Base-by-base conservation (phyloP, 1,139 yeast genomes). In the Torulaspora pretoriensis region DNA sequence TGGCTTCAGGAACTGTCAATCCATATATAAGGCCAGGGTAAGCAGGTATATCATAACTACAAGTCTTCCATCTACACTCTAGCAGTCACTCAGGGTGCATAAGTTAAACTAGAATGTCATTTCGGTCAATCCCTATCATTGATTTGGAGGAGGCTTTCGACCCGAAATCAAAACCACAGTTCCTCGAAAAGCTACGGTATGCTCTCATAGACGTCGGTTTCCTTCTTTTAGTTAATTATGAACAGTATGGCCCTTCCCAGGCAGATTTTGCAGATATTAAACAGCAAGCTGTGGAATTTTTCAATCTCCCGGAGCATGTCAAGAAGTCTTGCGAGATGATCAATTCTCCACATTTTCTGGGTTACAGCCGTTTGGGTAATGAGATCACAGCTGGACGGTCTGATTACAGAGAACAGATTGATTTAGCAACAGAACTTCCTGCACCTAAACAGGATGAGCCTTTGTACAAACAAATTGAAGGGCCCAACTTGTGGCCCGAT, bases 401-500 rank as follows among this genome's bases (percentile, higher is more conserved):
- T 7, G 88, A 81, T 55, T 73, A 83, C 76, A 68, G 88, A 50
- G 87, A 81, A 56, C 87, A 81, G 64, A 78, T 78, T 49, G 88
- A 81, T 57, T 68, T 81, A 50, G 87, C 80, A 2, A 78, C 83
- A 1, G 83, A 80, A 45, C 65, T 77, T 19, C 76, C 78, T 1
- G 70, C 73, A 4, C 80, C 81, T 0, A 26, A 48, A 3, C 52
- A 64, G 14, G 71, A 63, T 10, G 75, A 70, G 19, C 83, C 82
- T 0, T 53, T 76, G 13, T 81, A 81, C 67, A 65, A 69, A 45
- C 77, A 79, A 51, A 69, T 81, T 43, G 81, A 78, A 51, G 88
- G 88, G 0, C 87, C 88, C 9, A 80, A 80, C 53, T 63, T 73
- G 46, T 81, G 82, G 80, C 82, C 85, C 0, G 73, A 74, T 36